These are phyloP conservation scores for Voacanga thouarsii DNA, from an alignment of 257 asterid species.

Conservation along the genomic window DNA sequence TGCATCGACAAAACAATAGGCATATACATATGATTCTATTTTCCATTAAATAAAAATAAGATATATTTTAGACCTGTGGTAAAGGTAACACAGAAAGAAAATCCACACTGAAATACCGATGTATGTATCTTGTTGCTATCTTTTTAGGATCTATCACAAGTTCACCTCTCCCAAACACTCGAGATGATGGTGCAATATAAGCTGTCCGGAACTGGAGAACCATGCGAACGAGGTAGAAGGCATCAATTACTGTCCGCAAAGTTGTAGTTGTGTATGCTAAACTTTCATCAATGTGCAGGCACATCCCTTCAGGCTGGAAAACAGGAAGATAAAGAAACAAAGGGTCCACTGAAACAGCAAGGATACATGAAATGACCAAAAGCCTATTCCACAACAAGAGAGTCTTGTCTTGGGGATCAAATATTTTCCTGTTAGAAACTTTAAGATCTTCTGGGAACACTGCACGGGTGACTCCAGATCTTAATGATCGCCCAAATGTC, in stretches of 20 bases:
- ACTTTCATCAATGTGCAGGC: slow-evolving; percentile 71
- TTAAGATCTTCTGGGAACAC: slow-evolving; percentile 92
- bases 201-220: slow-evolving; percentile 91
- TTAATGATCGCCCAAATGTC: slow-evolving; percentile 73
- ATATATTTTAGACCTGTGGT: slow-evolving; percentile 70
- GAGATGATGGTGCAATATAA: slow-evolving; percentile 96
- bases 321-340: slow-evolving; percentile 85
- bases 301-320: slow-evolving; percentile 58
- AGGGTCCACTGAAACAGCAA: slow-evolving; percentile 88
- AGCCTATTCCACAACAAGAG: slow-evolving; percentile 88
- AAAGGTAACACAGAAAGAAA: slow-evolving; percentile 82
- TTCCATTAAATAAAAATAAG: not conserved
- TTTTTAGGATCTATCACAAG: slow-evolving; percentile 89
- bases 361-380: slow-evolving; percentile 66
- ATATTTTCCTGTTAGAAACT: slow-evolving; percentile 61
- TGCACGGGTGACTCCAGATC: slow-evolving; percentile 73
- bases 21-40: not conserved
- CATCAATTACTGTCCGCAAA: slow-evolving; percentile 64
- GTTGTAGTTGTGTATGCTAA: slow-evolving; percentile 70
- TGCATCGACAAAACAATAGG: not conserved
- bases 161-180: slow-evolving; percentile 98
- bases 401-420: slow-evolving; percentile 95
- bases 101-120: slow-evolving; percentile 81
- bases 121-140: slow-evolving; percentile 71
- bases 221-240: slow-evolving; percentile 66